Evolutionary conservation across 108 stramenopile genomes (phyloP).

Genomic region (Nitzschia putrida): DNA sequence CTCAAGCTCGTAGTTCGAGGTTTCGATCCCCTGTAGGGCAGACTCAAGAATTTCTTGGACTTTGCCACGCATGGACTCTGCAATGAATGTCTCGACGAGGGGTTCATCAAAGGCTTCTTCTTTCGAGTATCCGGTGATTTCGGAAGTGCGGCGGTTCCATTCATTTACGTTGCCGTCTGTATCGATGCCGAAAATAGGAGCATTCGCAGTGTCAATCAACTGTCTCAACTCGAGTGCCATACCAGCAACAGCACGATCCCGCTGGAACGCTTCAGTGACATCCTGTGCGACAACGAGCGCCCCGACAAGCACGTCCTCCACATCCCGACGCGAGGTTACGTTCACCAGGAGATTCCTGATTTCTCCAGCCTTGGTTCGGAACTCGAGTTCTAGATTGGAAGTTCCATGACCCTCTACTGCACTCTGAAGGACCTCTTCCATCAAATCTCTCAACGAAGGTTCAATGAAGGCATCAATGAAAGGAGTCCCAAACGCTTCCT

Average conservation of each 20-base stretch:
- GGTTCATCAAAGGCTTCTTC: constrained; percentile 67
- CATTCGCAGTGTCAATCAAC: constrained; percentile 79
- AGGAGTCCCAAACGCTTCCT: constrained; percentile 58
- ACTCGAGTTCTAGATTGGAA: constrained; percentile 69
- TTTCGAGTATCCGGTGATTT: constrained; percentile 65
- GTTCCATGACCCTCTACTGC: constrained; percentile 66
- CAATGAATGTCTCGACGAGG: constrained; percentile 72
- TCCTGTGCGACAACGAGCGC: constrained; percentile 79
- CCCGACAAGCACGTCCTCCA: constrained; percentile 62
- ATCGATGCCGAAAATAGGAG: constrained; percentile 84
- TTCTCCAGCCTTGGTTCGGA: constrained; percentile 47
- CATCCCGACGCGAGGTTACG: constrained; percentile 71
- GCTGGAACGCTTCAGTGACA: constrained; percentile 66
- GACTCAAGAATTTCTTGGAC: constrained; percentile 62
- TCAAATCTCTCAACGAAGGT: constrained; percentile 35
- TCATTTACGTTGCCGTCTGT: constrained; percentile 71
- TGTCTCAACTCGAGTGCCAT: constrained; percentile 69
- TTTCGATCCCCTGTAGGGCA: constrained; percentile 61
- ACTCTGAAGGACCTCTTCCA: constrained; percentile 56
- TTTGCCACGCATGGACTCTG: constrained; percentile 36
- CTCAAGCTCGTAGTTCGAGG: constrained; percentile 72
- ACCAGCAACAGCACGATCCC: constrained; percentile 58
- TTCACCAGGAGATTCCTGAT: constrained; percentile 63
- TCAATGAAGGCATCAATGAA: constrained; percentile 57
- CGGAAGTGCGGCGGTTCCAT: constrained; percentile 61